Evolutionary conservation across 768 basidiomycete genomes (phyloP).

Genomic region (Boletus subcaerulescens): DNA sequence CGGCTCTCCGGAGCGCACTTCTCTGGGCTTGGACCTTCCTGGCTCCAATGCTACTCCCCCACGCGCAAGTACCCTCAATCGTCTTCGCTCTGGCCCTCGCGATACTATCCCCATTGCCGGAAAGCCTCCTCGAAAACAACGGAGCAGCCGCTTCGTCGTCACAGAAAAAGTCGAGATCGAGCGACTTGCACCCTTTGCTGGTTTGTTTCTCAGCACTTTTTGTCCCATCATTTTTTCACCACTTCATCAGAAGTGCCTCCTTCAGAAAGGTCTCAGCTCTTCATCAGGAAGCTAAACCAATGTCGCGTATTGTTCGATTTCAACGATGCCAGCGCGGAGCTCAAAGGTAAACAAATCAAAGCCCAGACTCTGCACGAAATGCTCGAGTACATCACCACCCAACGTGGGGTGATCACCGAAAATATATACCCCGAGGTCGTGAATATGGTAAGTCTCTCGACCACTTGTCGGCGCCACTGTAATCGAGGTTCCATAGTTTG

Average conservation of each 20-base stretch:
- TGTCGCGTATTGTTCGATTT: conserved; percentile 98
- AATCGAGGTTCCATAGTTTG: conserved; percentile 61
- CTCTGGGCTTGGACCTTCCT: conserved; percentile 45
- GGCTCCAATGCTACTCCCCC: conserved; percentile 53
- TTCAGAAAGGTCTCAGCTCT: conserved; percentile 84
- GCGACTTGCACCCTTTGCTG: conserved; percentile 85
- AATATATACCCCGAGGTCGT: conserved; percentile 98
- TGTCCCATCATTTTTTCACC: conserved; percentile 4
- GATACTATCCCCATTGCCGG: conserved; percentile 96
- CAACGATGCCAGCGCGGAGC: conserved; percentile 93
- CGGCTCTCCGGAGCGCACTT: conserved; percentile 47
- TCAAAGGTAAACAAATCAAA: conserved; percentile 98
- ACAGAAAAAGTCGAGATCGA: conserved; percentile 97
- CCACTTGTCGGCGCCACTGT: not conserved
- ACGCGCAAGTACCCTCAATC: conserved; percentile 64
- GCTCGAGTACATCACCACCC: conserved; percentile 98
- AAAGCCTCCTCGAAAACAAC: conserved; percentile 95
- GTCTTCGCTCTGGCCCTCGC: conserved; percentile 81
- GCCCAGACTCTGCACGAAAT: conserved; percentile 97
- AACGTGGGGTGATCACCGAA: conserved; percentile 94
- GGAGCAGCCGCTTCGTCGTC: conserved; percentile 94
- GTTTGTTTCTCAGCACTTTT: conserved; percentile 36
- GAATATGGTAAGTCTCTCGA: conserved; percentile 73
- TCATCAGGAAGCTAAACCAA: conserved; percentile 93
- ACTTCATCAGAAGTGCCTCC: conserved; percentile 71